Evolutionary conservation across 768 basidiomycete species (phyloP), one percentile per base, ranked within the genome.

Genomic region (Pleurotus pulmonarius): DNA sequence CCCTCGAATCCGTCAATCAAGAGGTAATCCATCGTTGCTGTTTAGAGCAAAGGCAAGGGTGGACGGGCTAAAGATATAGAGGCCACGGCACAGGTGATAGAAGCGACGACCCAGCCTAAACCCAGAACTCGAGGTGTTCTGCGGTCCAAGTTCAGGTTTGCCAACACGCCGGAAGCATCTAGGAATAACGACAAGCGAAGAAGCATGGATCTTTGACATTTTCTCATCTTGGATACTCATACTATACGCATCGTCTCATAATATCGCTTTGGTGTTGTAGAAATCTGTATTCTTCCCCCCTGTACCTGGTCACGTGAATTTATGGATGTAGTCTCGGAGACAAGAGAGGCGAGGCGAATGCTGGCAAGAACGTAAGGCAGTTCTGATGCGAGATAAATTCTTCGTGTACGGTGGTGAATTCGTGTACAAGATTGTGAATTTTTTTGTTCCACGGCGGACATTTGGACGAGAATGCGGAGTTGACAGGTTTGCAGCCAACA

Each of bases 131-230:
- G 68, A 46, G 67, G 68, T 16, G 65, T 67, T 16, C 57, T 77
- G 18, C 67, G 74, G 22, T 68, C 73, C 47, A 67, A 64, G 56
- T 58, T 76, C 18, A 65, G 72, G 46, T 67, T 68, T 3, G 61
- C 67, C 7, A 70, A 75, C 13, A 74, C 71, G 16, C 72, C 75
- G 3, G 71, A 78, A 58, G 71, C 71, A 7, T 61, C 70, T 11
- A 65, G 74, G 49, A 70, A 69, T 49, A 71, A 74, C 25, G 67
- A 68, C 57, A 73, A 71, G 48, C 70, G 72, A 25, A 62, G 70
- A 40, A 75, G 70, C 54, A 65, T 76, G 25, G 70, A 74, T 20
- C 29, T 34, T 34, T 37, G 51, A 41, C 41, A 13, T 47, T 20
- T 5, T 22, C 43, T 44, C 43, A 3, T 16, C 43, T 16, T 16